A percentile compares a stretch with the other conserved stretches of the same genome.
Conservation (phyloP, 495 filamentous ascomycete genomes). For the Trichoderma parareesei region DNA sequence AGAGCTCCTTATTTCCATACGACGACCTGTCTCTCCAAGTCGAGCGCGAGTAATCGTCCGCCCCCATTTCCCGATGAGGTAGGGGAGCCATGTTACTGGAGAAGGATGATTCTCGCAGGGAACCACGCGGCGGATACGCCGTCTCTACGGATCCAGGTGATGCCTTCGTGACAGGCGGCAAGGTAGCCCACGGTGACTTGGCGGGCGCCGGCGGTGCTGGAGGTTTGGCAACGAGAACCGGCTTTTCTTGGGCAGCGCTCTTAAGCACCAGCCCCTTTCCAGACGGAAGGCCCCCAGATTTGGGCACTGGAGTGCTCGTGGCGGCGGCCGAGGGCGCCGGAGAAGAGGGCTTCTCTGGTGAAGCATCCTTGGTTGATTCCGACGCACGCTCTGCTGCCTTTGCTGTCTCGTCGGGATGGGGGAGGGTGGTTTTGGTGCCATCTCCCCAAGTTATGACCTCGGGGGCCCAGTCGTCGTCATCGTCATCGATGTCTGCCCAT, state of each 20-base stretch:
- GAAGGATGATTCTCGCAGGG: conserved; percentile 17
- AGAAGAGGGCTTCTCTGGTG: conserved; percentile 29
- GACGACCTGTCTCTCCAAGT: conserved; percentile 64
- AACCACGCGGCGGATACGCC: conserved; percentile 17
- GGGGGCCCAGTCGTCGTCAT: conserved; percentile 96
- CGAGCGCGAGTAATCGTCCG: conserved; percentile 82
- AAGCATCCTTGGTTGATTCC: conserved; percentile 16
- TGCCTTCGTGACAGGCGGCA: conserved; percentile 76
- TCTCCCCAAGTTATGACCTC: conserved; percentile 97
- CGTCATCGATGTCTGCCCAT: conserved; percentile 98
- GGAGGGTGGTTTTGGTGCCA: conserved; percentile 83
- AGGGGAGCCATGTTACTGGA: conserved; percentile 36
- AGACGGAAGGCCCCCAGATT: conserved; percentile 33
- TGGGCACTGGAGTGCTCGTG: conserved; percentile 27
- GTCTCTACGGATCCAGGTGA: conserved; percentile 55
- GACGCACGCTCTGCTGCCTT: conserved; percentile 33
- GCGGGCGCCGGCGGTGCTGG: conserved; percentile 60
- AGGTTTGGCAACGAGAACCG: conserved; percentile 70
- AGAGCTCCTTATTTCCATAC: conserved; percentile 63
- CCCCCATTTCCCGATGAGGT: conserved; percentile 71
- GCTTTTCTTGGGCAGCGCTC: conserved; percentile 63
- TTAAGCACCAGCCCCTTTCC: conserved; percentile 53
- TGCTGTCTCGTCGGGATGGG: conserved; percentile 47
- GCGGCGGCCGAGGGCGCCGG: conserved; percentile 29
- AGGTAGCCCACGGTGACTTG: conserved; percentile 84